Percentiles rank a stretch among this genome's conserved stretches.
These are phyloP conservation scores for Hymenoscyphus scutula DNA, from an alignment of 2,329 filamentous ascomycete species.

Conservation along the genomic window DNA sequence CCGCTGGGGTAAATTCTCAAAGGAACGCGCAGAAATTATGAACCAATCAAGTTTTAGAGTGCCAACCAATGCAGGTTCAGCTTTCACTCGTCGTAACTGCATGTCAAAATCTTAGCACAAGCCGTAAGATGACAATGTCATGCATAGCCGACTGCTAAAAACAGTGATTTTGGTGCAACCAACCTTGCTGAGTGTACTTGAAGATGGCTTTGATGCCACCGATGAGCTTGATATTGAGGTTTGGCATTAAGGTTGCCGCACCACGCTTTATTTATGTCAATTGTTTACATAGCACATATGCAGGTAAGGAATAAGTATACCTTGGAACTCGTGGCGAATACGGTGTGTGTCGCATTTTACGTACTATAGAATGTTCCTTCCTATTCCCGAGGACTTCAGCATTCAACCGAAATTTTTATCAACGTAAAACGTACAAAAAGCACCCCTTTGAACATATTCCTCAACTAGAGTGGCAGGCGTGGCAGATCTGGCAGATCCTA, in stretches of 20 bases:
- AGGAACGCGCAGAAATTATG: background rate
- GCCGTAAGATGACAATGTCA: background rate
- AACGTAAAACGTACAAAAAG: background rate
- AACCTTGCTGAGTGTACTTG: background rate
- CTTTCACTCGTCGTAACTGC: background rate
- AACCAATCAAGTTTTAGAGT: background rate
- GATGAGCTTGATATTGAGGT: background rate
- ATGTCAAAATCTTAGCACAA: background rate
- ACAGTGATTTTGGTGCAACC: background rate
- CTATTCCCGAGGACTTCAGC: background rate
- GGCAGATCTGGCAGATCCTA: background rate
- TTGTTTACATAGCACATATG: background rate
- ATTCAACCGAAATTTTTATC: background rate
- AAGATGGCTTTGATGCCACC: background rate
- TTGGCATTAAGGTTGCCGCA: background rate
- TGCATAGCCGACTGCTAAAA: background rate
- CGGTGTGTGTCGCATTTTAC: background rate
- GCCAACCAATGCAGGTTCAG: slow-evolving; percentile 1
- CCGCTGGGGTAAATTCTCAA: background rate
- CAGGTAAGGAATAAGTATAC: background rate
- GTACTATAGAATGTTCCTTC: background rate
- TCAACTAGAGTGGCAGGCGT: background rate
- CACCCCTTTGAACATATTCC: background rate
- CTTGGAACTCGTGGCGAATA: background rate
- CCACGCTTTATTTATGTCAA: background rate